phyloP scores from a whole-genome alignment of 768 basidiomycete genomes.

The Tricholoma sp. region DNA sequence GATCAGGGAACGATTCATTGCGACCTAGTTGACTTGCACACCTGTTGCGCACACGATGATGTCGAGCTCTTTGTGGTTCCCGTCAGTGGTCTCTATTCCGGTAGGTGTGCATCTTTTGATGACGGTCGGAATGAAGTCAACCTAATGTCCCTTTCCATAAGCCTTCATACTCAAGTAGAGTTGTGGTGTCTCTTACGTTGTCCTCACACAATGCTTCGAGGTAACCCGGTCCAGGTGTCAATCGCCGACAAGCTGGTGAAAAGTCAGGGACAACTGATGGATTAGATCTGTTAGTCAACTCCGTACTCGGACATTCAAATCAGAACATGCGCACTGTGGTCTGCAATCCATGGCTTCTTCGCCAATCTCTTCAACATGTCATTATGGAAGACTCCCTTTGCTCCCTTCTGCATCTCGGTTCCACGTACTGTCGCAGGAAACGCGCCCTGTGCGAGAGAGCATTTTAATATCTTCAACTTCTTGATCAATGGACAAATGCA shows the following conservation, averaged over 20 bases:
- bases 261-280: conserved; percentile 54
- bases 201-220: conserved; percentile 59
- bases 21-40: conserved; percentile 10
- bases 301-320: neutral
- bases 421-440: conserved; percentile 38
- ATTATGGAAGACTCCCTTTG: conserved; percentile 31
- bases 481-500: neutral
- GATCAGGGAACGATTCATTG: neutral
- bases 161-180: neutral
- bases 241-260: conserved; percentile 52
- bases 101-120: conserved; percentile 48
- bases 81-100: conserved; percentile 58
- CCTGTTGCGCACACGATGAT: conserved; percentile 63
- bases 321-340: conserved; percentile 35
- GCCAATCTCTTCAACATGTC: conserved; percentile 47
- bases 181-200: conserved; percentile 36
- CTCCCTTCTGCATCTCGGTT: conserved; percentile 31
- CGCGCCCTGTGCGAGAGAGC: conserved; percentile 19
- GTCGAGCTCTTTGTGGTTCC: conserved; percentile 49
- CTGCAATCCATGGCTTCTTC: conserved; percentile 57
- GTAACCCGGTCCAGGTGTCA: conserved; percentile 66
- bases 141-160: conserved; percentile 25
- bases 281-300: neutral
- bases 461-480: neutral
- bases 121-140: conserved; percentile 46